These are phyloP conservation scores for Francoa sonchifolia DNA, from an alignment of 441 rosid species.

Conservation along the genomic window DNA sequence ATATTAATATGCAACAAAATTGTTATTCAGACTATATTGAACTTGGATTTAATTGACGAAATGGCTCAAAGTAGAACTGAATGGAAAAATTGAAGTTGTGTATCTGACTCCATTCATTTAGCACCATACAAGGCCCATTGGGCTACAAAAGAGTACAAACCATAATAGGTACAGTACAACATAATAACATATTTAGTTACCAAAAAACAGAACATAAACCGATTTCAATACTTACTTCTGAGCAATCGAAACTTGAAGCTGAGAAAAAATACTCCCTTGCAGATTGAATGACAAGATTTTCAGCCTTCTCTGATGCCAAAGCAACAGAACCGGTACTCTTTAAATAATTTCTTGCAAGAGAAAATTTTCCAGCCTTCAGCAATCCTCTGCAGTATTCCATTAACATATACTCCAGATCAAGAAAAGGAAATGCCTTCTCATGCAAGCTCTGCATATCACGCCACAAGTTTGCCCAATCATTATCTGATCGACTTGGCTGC, in stretches of 20 bases:
- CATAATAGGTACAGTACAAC: too few species aligned
- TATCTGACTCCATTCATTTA: background rate
- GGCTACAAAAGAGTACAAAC: too few species aligned
- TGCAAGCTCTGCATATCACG: slow-evolving; percentile 72
- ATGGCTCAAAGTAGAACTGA: background rate
- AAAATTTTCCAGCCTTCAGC: slow-evolving; percentile 92
- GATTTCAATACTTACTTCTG: slow-evolving; percentile 51
- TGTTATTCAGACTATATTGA: background rate
- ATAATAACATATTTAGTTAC: too few species aligned
- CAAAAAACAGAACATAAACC: slow-evolving; percentile 1
- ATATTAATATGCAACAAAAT: background rate
- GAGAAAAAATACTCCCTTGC: slow-evolving; percentile 93
- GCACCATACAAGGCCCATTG: too few species aligned
- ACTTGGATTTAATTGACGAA: slow-evolving; percentile 1
- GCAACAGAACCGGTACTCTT: slow-evolving; percentile 81
- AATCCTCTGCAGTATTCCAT: slow-evolving; percentile 93
- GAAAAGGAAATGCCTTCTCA: slow-evolving; percentile 87
- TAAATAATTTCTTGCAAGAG: slow-evolving; percentile 90
- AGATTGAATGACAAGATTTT: slow-evolving; percentile 84
- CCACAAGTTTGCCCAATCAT: slow-evolving; percentile 99
- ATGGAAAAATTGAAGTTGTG: background rate
- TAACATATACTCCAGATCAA: slow-evolving; percentile 81
- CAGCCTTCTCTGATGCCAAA: slow-evolving; percentile 81
- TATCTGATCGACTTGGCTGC: slow-evolving; percentile 79
- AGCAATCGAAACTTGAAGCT: slow-evolving; percentile 77